phyloP scores from a whole-genome alignment of 345 rosid species.

The Euphorbia tirucalli region DNA sequence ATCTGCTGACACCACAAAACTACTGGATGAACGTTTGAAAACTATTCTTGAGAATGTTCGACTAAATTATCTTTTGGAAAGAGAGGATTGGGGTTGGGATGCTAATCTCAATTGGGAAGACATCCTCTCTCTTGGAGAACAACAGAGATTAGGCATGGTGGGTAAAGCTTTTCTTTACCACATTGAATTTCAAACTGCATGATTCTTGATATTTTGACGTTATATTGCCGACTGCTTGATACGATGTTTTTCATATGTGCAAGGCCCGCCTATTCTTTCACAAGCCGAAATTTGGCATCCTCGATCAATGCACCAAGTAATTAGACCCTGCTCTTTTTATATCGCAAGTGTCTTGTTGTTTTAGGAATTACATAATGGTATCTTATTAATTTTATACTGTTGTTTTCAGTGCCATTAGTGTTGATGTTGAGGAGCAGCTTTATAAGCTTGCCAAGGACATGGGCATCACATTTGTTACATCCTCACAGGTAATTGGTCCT shows the following conservation, averaged over 20 bases:
- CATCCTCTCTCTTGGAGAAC: conserved; percentile 94
- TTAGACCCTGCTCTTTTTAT: conserved; percentile 11
- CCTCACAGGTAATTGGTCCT: conserved; percentile 70
- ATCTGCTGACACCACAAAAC: conserved; percentile 31
- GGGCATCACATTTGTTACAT: conserved; percentile 90
- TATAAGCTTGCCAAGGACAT: conserved; percentile 72
- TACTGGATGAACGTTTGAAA: conserved; percentile 64
- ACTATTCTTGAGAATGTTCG: conserved; percentile 76
- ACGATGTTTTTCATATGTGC: conserved; percentile 17
- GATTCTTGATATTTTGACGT: neutral
- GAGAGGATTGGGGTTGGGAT: conserved; percentile 88
- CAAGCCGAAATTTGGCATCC: conserved; percentile 86
- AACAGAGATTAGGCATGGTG: conserved; percentile 98
- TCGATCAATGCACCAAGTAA: conserved; percentile 98
- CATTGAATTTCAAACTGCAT: neutral
- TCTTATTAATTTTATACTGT: conserved; percentile 4
- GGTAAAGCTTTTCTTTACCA: conserved; percentile 19
- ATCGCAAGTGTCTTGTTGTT: neutral
- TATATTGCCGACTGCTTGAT: conserved; percentile 19
- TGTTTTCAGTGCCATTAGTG: conserved; percentile 76
- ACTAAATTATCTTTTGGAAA: conserved; percentile 77
- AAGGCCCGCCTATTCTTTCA: conserved; percentile 97
- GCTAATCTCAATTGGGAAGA: conserved; percentile 85
- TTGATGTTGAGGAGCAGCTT: conserved; percentile 95
- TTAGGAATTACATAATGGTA: neutral